Conservation (phyloP, 331 rosid genomes). For the Arachis monticola region DNA sequence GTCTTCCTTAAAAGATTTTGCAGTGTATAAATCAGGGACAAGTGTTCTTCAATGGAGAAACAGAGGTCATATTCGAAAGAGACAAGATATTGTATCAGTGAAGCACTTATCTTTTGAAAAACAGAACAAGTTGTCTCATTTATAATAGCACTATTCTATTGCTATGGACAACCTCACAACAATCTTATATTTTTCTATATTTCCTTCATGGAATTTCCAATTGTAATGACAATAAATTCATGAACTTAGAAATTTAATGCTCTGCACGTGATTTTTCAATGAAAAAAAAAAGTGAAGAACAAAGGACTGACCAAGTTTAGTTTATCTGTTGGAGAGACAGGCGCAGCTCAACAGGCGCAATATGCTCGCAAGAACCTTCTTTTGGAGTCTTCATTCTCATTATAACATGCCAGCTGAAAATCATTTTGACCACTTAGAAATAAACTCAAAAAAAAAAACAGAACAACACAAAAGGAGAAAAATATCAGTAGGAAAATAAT, state of each 20-base stretch:
- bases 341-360: constrained; percentile 88
- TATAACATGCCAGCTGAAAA: constrained; percentile 81
- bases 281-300: not conserved
- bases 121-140: not conserved
- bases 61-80: constrained; percentile 8
- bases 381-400: constrained; percentile 78
- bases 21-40: not conserved
- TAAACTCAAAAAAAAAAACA: constrained; percentile 15
- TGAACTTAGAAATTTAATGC: constrained; percentile 6
- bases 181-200: not conserved
- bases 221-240: not conserved
- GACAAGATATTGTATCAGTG: not conserved
- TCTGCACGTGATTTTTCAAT: not conserved
- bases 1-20: not conserved
- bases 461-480: not conserved
- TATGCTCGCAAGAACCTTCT: constrained; percentile 73
- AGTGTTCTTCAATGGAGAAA: not conserved
- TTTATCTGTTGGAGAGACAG: constrained; percentile 57
- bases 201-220: not conserved
- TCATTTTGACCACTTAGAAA: constrained; percentile 6
- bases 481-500: constrained; percentile 21
- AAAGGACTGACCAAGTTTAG: constrained; percentile 52
- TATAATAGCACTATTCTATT: not conserved
- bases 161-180: constrained; percentile 14
- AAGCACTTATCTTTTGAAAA: not conserved